Base-by-base conservation (phyloP, 257 asterid genomes). In the Solanum pinnatisectum region DNA sequence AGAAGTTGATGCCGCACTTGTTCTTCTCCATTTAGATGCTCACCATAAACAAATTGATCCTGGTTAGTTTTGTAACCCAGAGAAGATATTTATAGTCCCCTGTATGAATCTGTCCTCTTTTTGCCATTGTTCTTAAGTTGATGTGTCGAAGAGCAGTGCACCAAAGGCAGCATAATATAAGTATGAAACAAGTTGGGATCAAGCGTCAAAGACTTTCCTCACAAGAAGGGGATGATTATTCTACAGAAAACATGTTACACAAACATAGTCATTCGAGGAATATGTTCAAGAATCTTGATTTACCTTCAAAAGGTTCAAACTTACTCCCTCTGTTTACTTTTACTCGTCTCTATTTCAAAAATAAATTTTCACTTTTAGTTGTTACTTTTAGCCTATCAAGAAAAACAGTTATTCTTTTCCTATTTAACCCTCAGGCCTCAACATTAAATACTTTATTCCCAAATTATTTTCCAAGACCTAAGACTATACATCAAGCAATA, bases 1-100 rank as follows among this genome's bases (percentile, higher is more conserved):
- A 44, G 91, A 89, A 88, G 93, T 90, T 77, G 94, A 93, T 16
- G 95, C 95, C 0, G 94, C 94, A 22, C 91, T 92, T 67, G 89
- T 91, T 90, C 92, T 92, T 86, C 42, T 92, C 76, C 92, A 85
- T n/a, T 87, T 92, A 87, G 90, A 88, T 63, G 87, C 90, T 33
- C 87, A 82, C 6, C 87, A 88, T 70, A 77, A 59, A 44, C 25
- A 39, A 56, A 84, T 12, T 67, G 73, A 84, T 16, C 42, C 79
- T 22, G 74, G 92, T 87, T 30, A 56, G 88, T 36, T 88, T 37
- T 25, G 33, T 23, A 33, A 83, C 10, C 33, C 85, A 32, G 27
- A 60, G 42, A 65, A 46, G 76, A 73, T 33, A 60, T 46, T 7
- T 87, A 42, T 46, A 77, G 35, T 44, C 59, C 30, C 68, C 30